Conservation (phyloP, 768 basidiomycete genomes). For the Russula sp. region DNA sequence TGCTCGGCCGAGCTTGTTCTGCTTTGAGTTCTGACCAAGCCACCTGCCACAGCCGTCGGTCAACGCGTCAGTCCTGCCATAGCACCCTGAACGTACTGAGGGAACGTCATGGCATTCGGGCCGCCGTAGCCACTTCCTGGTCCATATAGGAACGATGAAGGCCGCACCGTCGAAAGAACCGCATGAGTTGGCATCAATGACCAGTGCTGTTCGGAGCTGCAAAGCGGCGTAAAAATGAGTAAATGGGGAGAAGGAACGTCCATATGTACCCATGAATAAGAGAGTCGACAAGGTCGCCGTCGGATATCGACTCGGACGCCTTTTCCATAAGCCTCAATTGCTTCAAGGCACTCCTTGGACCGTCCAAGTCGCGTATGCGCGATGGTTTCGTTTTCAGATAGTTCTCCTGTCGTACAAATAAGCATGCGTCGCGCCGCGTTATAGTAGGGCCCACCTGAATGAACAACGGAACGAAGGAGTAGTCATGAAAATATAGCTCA, state of each 20-base stretch:
- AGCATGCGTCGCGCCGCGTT: background rate
- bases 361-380: slow-evolving; percentile 46
- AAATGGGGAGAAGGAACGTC: background rate
- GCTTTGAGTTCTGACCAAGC: slow-evolving; percentile 97
- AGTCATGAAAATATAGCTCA: slow-evolving; percentile 95
- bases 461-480: slow-evolving; percentile 89
- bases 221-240: background rate
- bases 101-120: slow-evolving; percentile 66
- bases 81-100: slow-evolving; percentile 51
- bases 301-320: slow-evolving; percentile 89
- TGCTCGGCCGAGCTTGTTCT: slow-evolving; percentile 69
- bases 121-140: slow-evolving; percentile 57
- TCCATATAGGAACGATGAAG: slow-evolving; percentile 81
- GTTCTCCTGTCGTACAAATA: slow-evolving; percentile 62
- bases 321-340: slow-evolving; percentile 75
- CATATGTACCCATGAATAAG: slow-evolving; percentile 80
- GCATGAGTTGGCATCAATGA: slow-evolving; percentile 90
- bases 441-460: slow-evolving; percentile 61
- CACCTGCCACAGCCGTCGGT: slow-evolving; percentile 46
- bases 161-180: slow-evolving; percentile 80
- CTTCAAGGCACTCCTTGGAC: slow-evolving; percentile 59
- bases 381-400: slow-evolving; percentile 82
- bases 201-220: slow-evolving; percentile 93
- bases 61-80: background rate
- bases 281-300: slow-evolving; percentile 87